Evolutionary conservation across 164 flowering plant species (phyloP).

Genomic region (Saururus chinensis): DNA sequence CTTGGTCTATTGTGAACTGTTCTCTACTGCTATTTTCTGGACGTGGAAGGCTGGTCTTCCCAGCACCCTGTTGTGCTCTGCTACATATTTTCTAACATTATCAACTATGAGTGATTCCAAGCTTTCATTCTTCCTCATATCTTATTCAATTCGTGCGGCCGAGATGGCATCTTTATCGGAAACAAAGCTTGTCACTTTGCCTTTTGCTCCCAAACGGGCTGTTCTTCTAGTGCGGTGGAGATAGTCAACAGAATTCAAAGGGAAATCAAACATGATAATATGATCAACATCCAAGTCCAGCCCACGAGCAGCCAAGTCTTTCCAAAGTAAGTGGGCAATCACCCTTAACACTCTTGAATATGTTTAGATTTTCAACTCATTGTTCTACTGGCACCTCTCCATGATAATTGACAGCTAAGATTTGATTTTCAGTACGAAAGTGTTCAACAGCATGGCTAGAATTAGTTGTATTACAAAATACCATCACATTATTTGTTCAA

Average conservation of each 20-base stretch:
- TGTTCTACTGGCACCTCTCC: slow-evolving; percentile 98
- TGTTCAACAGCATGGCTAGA: slow-evolving; percentile 98
- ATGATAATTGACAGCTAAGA: slow-evolving; percentile 87
- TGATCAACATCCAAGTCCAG: slow-evolving; percentile 97
- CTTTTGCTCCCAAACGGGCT: slow-evolving; percentile 99
- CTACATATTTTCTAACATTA: slow-evolving; percentile 42
- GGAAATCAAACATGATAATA: slow-evolving; percentile 97
- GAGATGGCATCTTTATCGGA: slow-evolving; percentile 49
- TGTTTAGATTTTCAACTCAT: slow-evolving; percentile 88
- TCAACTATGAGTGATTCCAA: no score
- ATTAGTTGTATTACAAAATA: slow-evolving; percentile 87
- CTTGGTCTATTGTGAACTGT: no score
- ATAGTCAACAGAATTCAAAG: slow-evolving; percentile 85
- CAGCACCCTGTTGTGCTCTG: slow-evolving; percentile 29
- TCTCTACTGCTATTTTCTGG: no score
- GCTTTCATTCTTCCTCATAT: slow-evolving; percentile 74
- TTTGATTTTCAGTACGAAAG: slow-evolving; percentile 77
- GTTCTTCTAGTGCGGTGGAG: slow-evolving; percentile 99
- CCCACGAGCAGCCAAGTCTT: slow-evolving; percentile 95
- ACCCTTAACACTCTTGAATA: slow-evolving; percentile 76
- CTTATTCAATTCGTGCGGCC: slow-evolving; percentile 79
- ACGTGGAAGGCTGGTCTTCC: no score
- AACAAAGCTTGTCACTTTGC: slow-evolving; percentile 90
- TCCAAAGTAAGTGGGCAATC: slow-evolving; percentile 95
- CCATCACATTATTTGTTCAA: slow-evolving; percentile 94